These are phyloP conservation scores for Fusarium chaquense DNA, from an alignment of 2,329 filamentous ascomycete genomes.

Conservation along the genomic window DNA sequence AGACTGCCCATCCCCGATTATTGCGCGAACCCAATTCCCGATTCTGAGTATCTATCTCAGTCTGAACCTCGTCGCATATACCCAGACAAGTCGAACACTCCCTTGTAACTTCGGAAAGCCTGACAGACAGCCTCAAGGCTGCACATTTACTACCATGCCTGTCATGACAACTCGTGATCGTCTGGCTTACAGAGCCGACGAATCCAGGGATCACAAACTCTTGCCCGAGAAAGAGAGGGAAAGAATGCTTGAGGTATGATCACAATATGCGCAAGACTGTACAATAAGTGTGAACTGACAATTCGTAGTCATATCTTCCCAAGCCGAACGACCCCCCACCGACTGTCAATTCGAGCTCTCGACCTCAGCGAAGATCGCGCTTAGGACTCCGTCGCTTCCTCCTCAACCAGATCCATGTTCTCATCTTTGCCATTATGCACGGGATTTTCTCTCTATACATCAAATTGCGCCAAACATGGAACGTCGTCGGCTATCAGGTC, in stretches of 20 bases:
- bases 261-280: background rate
- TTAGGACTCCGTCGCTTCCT: conserved; percentile 73
- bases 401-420: conserved; percentile 70
- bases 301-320: conserved; percentile 53
- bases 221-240: conserved; percentile 54
- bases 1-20: conserved; percentile 31
- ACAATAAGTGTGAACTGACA: background rate
- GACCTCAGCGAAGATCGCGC: conserved; percentile 53
- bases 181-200: conserved; percentile 57
- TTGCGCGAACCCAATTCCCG: conserved; percentile 21
- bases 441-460: conserved; percentile 90
- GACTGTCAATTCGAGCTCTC: conserved; percentile 32
- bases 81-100: background rate
- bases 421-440: conserved; percentile 79
- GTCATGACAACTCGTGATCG: conserved; percentile 53
- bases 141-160: conserved; percentile 49
- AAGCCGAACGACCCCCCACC: conserved; percentile 51
- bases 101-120: background rate
- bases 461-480: conserved; percentile 82
- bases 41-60: conserved; percentile 3
- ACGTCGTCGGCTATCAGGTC: conserved; percentile 80
- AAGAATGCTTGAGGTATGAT: conserved; percentile 53
- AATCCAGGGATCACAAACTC: conserved; percentile 51
- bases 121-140: conserved; percentile 48
- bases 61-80: background rate